Conservation (phyloP, 306 rosid species). For the Macrotyloma uniflorum region DNA sequence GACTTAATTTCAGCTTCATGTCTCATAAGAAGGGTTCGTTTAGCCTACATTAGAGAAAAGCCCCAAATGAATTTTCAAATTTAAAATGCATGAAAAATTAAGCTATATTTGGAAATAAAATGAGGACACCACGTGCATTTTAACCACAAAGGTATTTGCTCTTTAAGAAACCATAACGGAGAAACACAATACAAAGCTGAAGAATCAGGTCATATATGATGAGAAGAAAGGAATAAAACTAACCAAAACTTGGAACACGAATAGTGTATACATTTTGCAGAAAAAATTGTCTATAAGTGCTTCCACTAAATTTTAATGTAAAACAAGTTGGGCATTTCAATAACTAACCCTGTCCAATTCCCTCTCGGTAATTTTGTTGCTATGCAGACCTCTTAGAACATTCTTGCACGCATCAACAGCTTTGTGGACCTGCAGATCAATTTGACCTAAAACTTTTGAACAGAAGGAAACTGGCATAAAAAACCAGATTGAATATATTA, state of each 20-base stretch:
- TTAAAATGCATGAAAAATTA: constrained; percentile 6
- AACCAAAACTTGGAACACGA: not conserved
- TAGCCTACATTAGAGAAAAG: constrained; percentile 65
- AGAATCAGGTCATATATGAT: constrained; percentile 5
- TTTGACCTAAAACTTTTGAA: constrained; percentile 32
- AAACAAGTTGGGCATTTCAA: constrained; percentile 25
- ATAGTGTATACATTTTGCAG: constrained; percentile 9
- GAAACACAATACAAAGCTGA: constrained; percentile 4
- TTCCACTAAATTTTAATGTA: constrained; percentile 17
- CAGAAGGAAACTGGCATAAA: constrained; percentile 29
- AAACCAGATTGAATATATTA: constrained; percentile 8
- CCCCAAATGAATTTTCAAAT: constrained; percentile 34
- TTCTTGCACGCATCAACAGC: constrained; percentile 98
- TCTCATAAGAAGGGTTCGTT: constrained; percentile 91
- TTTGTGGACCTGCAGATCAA: constrained; percentile 78
- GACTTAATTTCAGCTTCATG: constrained; percentile 98
- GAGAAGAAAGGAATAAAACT: not conserved
- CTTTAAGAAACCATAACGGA: not conserved
- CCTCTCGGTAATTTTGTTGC: constrained; percentile 87
- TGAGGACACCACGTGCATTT: constrained; percentile 15
- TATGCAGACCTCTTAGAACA: constrained; percentile 91
- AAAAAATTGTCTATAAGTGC: not conserved
- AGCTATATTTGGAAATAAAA: constrained; percentile 6
- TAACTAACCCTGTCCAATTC: constrained; percentile 95
- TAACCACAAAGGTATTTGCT: constrained; percentile 12